phyloP scores from a whole-genome alignment of 2,329 filamentous ascomycete genomes.

The Proliferodiscus dingleyae region DNA sequence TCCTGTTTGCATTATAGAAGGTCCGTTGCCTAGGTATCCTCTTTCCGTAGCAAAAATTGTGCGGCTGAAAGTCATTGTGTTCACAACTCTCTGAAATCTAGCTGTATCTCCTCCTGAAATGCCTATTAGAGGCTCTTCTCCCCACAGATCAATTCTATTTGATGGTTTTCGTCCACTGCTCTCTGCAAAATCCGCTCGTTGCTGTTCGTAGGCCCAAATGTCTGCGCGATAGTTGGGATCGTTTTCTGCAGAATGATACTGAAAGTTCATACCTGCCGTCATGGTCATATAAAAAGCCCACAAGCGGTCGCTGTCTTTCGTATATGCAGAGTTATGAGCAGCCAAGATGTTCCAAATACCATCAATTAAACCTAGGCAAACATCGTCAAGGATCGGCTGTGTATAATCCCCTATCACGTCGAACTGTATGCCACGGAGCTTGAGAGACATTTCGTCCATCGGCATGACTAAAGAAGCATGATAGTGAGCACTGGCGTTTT shows the following conservation, averaged over 20 bases:
- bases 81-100: neutral
- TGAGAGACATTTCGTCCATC: neutral
- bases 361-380: neutral
- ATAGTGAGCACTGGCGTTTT: neutral
- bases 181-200: neutral
- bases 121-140: neutral
- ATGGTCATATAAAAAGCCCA: neutral
- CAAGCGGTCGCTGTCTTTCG: neutral
- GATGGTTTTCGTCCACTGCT: neutral
- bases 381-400: neutral
- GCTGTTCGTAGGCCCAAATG: neutral
- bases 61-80: neutral
- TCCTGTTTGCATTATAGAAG: neutral
- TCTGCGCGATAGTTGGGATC: neutral
- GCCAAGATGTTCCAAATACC: neutral
- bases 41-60: conserved; percentile 5
- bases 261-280: neutral
- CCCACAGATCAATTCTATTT: neutral
- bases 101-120: neutral
- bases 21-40: conserved; percentile 9
- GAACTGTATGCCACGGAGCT: neutral
- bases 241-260: neutral
- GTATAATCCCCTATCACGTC: neutral
- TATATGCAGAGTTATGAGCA: neutral
- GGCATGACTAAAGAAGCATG: neutral